Conservation (phyloP, 495 filamentous ascomycete species). For the Penicillium pulvis region DNA sequence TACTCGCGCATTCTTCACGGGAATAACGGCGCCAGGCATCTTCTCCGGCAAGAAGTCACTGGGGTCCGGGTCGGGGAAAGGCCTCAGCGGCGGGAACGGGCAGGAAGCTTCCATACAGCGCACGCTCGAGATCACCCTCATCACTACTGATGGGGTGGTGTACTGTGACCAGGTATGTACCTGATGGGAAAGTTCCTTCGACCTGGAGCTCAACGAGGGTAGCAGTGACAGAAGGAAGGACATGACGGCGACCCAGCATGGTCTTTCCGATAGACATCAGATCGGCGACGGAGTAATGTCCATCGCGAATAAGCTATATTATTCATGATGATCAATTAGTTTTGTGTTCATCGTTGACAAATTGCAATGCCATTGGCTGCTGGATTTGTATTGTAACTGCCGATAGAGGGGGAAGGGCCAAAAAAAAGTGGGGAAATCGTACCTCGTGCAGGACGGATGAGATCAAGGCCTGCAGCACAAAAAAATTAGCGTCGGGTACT, state of each 20-base stretch:
- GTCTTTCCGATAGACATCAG: conserved; percentile 90
- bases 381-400: background rate
- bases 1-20: conserved; percentile 64
- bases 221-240: conserved; percentile 76
- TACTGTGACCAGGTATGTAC: conserved; percentile 94
- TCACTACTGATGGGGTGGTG: conserved; percentile 86
- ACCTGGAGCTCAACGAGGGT: conserved; percentile 85
- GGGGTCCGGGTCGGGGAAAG: conserved; percentile 68
- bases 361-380: conserved; percentile 4
- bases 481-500: conserved; percentile 3
- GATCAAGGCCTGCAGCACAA: conserved; percentile 71
- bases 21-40: conserved; percentile 78
- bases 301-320: conserved; percentile 87
- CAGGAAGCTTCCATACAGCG: conserved; percentile 90
- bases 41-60: conserved; percentile 63
- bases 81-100: conserved; percentile 69
- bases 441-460: conserved; percentile 89
- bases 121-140: conserved; percentile 82
- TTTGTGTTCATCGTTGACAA: background rate
- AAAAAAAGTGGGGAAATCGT: conserved; percentile 18
- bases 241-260: conserved; percentile 93
- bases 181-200: conserved; percentile 88
- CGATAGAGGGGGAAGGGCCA: background rate
- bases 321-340: conserved; percentile 9
- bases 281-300: conserved; percentile 84